Evolutionary conservation across 768 basidiomycete species (phyloP).

Genomic region (Auricularia cornea): DNA sequence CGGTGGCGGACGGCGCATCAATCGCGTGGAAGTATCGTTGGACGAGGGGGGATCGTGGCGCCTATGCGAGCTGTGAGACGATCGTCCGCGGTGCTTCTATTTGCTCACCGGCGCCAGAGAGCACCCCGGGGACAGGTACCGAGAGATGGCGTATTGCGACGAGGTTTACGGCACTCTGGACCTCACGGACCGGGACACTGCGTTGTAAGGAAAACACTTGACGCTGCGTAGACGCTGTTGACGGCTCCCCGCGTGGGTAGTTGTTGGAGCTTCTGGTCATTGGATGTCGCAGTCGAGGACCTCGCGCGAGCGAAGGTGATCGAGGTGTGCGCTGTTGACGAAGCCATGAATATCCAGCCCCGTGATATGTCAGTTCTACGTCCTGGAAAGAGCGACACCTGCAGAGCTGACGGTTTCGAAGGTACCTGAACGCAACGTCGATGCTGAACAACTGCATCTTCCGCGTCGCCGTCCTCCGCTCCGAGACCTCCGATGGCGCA

Average conservation of each 20-base stretch:
- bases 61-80: slow-evolving; percentile 30
- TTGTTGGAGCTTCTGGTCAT: slow-evolving; percentile 57
- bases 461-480: slow-evolving; percentile 38
- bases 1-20: slow-evolving; percentile 51
- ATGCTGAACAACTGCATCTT: slow-evolving; percentile 63
- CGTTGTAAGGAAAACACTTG: slow-evolving; percentile 27
- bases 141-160: slow-evolving; percentile 27
- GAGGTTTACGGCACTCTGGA: slow-evolving; percentile 43
- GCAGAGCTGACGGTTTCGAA: neutral
- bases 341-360: slow-evolving; percentile 40
- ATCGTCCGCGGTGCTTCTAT: neutral
- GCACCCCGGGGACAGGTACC: slow-evolving; percentile 47
- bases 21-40: slow-evolving; percentile 48
- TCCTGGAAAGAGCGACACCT: neutral
- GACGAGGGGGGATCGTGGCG: slow-evolving; percentile 46
- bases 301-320: slow-evolving; percentile 32
- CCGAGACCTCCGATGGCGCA: slow-evolving; percentile 17
- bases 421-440: slow-evolving; percentile 44
- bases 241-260: slow-evolving; percentile 8
- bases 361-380: slow-evolving; percentile 37
- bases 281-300: slow-evolving; percentile 26
- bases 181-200: slow-evolving; percentile 38
- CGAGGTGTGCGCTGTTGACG: slow-evolving; percentile 48
- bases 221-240: too few relatives aligned
- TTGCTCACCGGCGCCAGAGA: slow-evolving; percentile 12